Evolutionary conservation across 495 filamentous ascomycete genomes (phyloP).

Genomic region (Immersiella caudata): DNA sequence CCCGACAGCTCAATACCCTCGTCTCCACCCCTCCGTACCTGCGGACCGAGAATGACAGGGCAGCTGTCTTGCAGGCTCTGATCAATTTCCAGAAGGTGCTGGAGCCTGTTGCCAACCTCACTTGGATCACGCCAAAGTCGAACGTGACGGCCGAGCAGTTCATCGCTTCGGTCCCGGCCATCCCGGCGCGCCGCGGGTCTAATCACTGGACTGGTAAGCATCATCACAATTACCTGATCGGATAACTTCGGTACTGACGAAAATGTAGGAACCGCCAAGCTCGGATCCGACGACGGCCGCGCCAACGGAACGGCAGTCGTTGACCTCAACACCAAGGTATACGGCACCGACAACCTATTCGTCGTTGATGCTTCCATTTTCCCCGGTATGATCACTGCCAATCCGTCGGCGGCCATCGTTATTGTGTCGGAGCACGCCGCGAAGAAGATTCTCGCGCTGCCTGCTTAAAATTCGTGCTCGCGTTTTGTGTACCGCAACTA

Average conservation of each 20-base stretch:
- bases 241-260: no score
- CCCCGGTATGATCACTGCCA: constrained; percentile 62
- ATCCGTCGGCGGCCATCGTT: constrained; percentile 63
- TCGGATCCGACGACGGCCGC: constrained; percentile 69
- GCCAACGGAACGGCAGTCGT: constrained; percentile 64
- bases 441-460: constrained; percentile 32
- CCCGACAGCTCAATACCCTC: constrained; percentile 53
- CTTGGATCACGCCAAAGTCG: constrained; percentile 52
- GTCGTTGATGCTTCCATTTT: constrained; percentile 67
- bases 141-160: constrained; percentile 57
- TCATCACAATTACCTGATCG: no score
- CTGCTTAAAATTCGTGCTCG: background rate
- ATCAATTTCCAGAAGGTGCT: constrained; percentile 60
- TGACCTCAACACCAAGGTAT: constrained; percentile 69
- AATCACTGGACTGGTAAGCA: constrained; percentile 65
- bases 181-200: constrained; percentile 57
- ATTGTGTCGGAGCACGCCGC: constrained; percentile 60
- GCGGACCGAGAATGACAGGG: constrained; percentile 49
- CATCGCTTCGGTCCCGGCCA: constrained; percentile 53
- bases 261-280: constrained; percentile 56
- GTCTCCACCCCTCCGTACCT: constrained; percentile 57
- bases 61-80: constrained; percentile 55
- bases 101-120: constrained; percentile 53
- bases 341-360: constrained; percentile 70
- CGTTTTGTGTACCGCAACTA: no score